These are phyloP conservation scores for Echinochloa phyllopogon DNA, from an alignment of 176 grass and related monocot genomes.

Conservation along the genomic window DNA sequence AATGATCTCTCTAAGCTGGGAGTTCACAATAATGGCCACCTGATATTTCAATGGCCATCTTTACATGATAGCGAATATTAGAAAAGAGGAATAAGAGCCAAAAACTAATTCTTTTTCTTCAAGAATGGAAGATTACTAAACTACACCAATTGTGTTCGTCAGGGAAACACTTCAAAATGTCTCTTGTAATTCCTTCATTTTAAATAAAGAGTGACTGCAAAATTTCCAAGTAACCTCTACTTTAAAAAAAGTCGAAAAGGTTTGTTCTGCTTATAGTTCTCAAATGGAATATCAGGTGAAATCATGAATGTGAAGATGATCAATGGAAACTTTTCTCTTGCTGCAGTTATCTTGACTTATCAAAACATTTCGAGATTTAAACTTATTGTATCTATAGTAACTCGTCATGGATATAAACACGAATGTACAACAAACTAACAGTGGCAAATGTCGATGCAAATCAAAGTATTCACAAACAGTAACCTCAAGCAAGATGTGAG, in stretches of 20 bases:
- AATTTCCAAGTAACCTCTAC: background rate
- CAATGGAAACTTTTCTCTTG: background rate
- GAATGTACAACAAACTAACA: background rate
- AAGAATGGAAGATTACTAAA: background rate
- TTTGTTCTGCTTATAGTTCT: no score
- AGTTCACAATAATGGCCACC: background rate
- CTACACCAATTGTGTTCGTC: background rate
- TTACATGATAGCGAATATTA: conserved; percentile 5
- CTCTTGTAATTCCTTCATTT: background rate
- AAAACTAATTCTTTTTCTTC: background rate
- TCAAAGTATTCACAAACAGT: background rate
- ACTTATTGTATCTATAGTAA: background rate
- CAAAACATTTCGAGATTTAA: background rate
- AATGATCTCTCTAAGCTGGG: conserved; percentile 4
- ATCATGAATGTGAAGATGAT: background rate
- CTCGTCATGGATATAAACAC: background rate
- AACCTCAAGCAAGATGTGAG: background rate
- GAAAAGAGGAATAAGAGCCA: background rate
- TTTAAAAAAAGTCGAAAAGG: background rate
- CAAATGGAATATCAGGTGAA: no score
- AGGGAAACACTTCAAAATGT: background rate
- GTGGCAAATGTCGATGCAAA: background rate
- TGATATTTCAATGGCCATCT: background rate
- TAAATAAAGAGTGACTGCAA: background rate
- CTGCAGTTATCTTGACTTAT: background rate